phyloP scores from a whole-genome alignment of 2,329 filamentous ascomycete genomes.

The Phialophora expanda region DNA sequence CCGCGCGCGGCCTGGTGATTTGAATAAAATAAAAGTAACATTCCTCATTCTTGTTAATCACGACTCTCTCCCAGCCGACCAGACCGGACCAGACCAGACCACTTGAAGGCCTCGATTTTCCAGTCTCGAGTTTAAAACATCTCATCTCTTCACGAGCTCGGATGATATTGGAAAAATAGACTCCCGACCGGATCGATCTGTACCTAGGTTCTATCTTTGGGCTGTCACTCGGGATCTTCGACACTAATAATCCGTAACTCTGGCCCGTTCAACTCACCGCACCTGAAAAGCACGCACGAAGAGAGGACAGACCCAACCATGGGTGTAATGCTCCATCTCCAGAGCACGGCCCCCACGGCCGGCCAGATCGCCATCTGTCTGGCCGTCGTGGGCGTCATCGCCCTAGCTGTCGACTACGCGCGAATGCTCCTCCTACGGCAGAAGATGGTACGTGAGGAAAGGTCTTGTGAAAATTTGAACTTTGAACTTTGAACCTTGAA shows the following conservation, averaged over 20 bases:
- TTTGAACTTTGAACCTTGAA: background rate
- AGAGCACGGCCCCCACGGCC: slow-evolving; percentile 29
- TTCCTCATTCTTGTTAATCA: background rate
- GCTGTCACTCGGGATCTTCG: too few relatives aligned
- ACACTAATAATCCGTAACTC: too few relatives aligned
- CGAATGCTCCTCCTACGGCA: slow-evolving; percentile 40
- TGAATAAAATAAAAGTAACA: background rate
- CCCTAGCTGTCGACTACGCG: slow-evolving; percentile 39
- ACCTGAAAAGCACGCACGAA: background rate
- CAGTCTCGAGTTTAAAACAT: too few relatives aligned
- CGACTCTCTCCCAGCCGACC: background rate
- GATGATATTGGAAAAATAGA: too few relatives aligned
- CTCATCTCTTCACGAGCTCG: too few relatives aligned
- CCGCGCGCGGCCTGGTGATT: background rate
- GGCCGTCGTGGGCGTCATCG: slow-evolving; percentile 24
- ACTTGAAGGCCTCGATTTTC: background rate
- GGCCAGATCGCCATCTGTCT: slow-evolving; percentile 30
- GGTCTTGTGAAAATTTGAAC: background rate
- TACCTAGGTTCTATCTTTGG: too few relatives aligned
- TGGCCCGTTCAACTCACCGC: too few relatives aligned
- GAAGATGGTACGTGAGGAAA: slow-evolving; percentile 38
- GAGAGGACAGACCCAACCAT: slow-evolving; percentile 19
- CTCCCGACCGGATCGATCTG: too few relatives aligned
- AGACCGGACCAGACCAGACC: background rate
- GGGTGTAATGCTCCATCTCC: slow-evolving; percentile 34